These are phyloP conservation scores for Helotiales sp. DNA, from an alignment of 2,329 filamentous ascomycete species.

Conservation along the genomic window DNA sequence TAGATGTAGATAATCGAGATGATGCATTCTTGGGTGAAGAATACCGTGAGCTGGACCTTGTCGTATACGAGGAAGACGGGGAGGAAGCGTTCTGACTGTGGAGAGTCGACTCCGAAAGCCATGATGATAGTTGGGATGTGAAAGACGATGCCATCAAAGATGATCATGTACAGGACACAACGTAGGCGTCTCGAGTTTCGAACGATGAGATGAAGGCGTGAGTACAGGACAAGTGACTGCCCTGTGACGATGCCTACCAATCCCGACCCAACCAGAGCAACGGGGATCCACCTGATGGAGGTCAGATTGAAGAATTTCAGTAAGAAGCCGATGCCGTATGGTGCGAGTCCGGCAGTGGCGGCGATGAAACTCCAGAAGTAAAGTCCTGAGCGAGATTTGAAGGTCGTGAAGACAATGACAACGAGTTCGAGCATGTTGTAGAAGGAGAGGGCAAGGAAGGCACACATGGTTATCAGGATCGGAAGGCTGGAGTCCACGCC, in stretches of 20 bases:
- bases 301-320: conserved; percentile 48
- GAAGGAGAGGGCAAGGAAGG: conserved; percentile 52
- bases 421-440: conserved; percentile 56
- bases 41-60: conserved; percentile 55
- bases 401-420: conserved; percentile 54
- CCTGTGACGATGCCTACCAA: conserved; percentile 49
- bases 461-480: background rate
- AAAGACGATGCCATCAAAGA: conserved; percentile 49
- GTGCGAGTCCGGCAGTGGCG: conserved; percentile 50
- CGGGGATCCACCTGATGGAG: conserved; percentile 43
- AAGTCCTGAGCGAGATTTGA: conserved; percentile 50
- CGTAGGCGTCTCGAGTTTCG: conserved; percentile 47
- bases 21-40: conserved; percentile 54
- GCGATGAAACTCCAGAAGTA: conserved; percentile 57
- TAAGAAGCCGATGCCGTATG: conserved; percentile 52
- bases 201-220: conserved; percentile 53
- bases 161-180: conserved; percentile 52
- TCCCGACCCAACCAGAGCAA: conserved; percentile 50
- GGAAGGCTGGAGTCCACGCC: background rate
- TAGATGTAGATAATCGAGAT: conserved; percentile 54
- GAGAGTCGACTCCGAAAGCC: conserved; percentile 45
- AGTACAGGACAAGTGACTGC: conserved; percentile 55
- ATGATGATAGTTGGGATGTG: conserved; percentile 53
- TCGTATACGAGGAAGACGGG: conserved; percentile 32
- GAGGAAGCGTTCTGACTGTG: background rate